These are phyloP conservation scores for Gossypium lobatum DNA, from an alignment of 441 rosid species.

Conservation along the genomic window DNA sequence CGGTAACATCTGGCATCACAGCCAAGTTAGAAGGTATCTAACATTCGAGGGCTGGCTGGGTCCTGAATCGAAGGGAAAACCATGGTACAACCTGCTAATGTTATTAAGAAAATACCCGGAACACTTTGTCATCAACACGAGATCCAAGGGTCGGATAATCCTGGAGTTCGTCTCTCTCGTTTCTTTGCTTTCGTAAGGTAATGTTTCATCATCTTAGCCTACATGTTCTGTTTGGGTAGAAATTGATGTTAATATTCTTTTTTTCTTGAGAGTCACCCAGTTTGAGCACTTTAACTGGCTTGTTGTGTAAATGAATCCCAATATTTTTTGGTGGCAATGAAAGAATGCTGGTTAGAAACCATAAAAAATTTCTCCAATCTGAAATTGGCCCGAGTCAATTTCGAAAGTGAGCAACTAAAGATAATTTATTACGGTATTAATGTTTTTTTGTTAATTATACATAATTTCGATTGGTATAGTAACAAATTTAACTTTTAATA, in stretches of 20 bases:
- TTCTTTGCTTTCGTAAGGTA: constrained; percentile 56
- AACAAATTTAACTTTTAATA: no score
- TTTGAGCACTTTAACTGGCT: not conserved
- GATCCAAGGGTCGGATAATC: constrained; percentile 65
- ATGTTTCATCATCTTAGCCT: not conserved
- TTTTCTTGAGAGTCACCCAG: not conserved
- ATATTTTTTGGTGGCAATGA: not conserved
- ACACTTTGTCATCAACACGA: constrained; percentile 88
- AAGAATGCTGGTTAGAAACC: not conserved
- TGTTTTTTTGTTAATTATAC: no score
- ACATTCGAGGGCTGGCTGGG: constrained; percentile 65
- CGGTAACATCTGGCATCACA: constrained; percentile 76
- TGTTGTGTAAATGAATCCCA: constrained; percentile 11
- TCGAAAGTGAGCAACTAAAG: no score
- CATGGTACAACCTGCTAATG: constrained; percentile 85
- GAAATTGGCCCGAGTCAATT: no score
- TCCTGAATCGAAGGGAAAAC: constrained; percentile 80
- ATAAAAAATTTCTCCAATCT: no score
- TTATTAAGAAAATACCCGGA: constrained; percentile 84
- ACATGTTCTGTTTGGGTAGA: not conserved
- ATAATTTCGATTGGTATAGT: no score
- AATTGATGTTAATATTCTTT: not conserved
- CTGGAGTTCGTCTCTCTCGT: constrained; percentile 89
- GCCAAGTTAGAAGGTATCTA: constrained; percentile 73
- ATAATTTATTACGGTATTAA: no score